Evolutionary conservation across 2,329 filamentous ascomycete genomes (phyloP).

Genomic region (Plectosphaerella cucumerina): DNA sequence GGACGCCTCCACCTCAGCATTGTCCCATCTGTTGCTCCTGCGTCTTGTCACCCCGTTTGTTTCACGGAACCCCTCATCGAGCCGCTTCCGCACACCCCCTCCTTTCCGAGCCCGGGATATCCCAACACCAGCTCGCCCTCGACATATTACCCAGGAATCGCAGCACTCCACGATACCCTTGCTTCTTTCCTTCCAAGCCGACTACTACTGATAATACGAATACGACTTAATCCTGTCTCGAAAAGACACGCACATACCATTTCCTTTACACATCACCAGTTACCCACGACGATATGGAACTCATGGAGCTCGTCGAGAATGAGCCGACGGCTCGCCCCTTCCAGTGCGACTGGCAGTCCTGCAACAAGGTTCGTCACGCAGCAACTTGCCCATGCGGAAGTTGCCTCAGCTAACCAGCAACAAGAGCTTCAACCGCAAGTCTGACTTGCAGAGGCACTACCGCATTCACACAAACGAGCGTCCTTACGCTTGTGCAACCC

Average conservation of each 20-base stretch:
- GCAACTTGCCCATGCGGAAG: background rate
- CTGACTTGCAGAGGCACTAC: constrained; percentile 65
- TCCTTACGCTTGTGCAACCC: constrained; percentile 58
- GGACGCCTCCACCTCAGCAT: constrained; percentile 1
- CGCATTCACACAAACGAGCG: constrained; percentile 70
- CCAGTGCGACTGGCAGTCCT: constrained; percentile 59
- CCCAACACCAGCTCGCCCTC: background rate
- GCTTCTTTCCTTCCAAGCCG: background rate
- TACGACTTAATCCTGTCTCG: too few relatives aligned
- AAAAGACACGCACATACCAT: too few relatives aligned
- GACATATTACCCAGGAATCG: background rate
- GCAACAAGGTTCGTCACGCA: constrained; percentile 50
- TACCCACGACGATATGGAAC: constrained; percentile 46
- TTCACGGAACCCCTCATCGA: background rate
- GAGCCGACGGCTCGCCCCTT: constrained; percentile 60
- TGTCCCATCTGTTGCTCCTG: background rate
- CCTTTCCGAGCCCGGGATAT: background rate
- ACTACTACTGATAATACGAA: too few relatives aligned
- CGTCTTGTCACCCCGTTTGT: background rate
- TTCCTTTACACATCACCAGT: constrained; percentile 1
- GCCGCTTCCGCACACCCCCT: background rate
- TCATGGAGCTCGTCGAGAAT: constrained; percentile 61
- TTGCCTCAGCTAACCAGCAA: constrained; percentile 11
- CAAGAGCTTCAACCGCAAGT: constrained; percentile 72
- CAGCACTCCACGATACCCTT: background rate